Conservation (phyloP, 1,139 yeast species). For the Sugiyamaella xylanicola region DNA sequence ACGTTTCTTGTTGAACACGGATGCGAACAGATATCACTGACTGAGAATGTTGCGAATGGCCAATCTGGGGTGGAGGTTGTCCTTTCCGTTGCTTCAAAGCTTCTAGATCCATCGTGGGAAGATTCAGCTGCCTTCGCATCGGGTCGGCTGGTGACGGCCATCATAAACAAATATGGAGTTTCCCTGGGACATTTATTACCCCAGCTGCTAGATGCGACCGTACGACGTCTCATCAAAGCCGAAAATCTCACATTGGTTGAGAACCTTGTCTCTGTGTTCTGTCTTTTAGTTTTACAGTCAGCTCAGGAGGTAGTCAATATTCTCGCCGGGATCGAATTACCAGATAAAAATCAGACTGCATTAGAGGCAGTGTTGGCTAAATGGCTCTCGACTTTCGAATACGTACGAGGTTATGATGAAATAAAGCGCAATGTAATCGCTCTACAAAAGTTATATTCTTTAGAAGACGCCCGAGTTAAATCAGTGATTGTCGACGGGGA, state of each 20-base stretch:
- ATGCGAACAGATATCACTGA: slow-evolving; percentile 47
- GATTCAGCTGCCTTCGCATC: slow-evolving; percentile 80
- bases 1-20: slow-evolving; percentile 60
- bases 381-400: slow-evolving; percentile 84
- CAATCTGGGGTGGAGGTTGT: slow-evolving; percentile 57
- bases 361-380: slow-evolving; percentile 59
- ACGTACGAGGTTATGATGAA: slow-evolving; percentile 74
- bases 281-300: slow-evolving; percentile 65
- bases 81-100: slow-evolving; percentile 63
- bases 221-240: slow-evolving; percentile 63
- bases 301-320: slow-evolving; percentile 64
- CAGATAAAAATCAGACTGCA: slow-evolving; percentile 42
- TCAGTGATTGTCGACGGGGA: slow-evolving; percentile 73
- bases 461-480: slow-evolving; percentile 58
- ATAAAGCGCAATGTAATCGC: slow-evolving; percentile 71
- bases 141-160: slow-evolving; percentile 45
- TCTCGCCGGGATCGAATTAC: slow-evolving; percentile 50
- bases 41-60: slow-evolving; percentile 47
- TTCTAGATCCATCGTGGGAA: slow-evolving; percentile 68
- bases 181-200: slow-evolving; percentile 56
- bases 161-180: slow-evolving; percentile 60
- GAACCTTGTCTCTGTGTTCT: slow-evolving; percentile 69
- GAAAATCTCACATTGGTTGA: slow-evolving; percentile 73
- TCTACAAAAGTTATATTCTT: slow-evolving; percentile 61
- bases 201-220: slow-evolving; percentile 71